Percentiles rank a stretch among this genome's conserved stretches.
Evolutionary conservation across 2,329 filamentous ascomycete genomes (phyloP).

Genomic region (Phaeosphaeria sp.): DNA sequence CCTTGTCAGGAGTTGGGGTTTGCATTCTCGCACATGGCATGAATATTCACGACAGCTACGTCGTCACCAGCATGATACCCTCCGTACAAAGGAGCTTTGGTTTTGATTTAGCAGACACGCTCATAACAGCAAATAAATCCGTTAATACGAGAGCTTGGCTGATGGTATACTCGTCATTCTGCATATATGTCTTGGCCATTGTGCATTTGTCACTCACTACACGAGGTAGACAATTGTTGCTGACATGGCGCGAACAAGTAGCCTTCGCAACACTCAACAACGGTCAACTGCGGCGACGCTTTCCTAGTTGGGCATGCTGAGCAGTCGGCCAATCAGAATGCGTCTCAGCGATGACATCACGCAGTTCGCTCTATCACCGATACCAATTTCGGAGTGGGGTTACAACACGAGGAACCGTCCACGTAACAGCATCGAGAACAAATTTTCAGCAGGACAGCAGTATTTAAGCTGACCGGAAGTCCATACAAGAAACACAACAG

Average conservation of each 20-base stretch:
- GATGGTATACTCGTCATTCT: not conserved
- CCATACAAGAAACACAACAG: not conserved
- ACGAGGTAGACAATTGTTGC: not conserved
- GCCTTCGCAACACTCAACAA: not conserved
- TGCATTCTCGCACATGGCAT: constrained; percentile 28
- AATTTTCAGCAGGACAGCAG: not conserved
- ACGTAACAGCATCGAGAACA: not conserved
- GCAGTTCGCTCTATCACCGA: constrained; percentile 3
- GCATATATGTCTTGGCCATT: not conserved
- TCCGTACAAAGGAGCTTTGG: constrained; percentile 34
- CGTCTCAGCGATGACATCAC: constrained; percentile 15
- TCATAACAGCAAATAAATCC: not conserved
- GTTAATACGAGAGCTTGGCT: constrained; percentile 1
- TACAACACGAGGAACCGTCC: constrained; percentile 12
- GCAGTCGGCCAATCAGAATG: constrained; percentile 18
- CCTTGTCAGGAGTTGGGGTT: not conserved
- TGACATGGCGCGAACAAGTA: not conserved
- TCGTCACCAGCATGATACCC: constrained; percentile 46
- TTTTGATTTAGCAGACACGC: constrained; percentile 9
- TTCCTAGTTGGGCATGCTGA: constrained; percentile 15
- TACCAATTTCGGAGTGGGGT: constrained; percentile 17
- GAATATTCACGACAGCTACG: constrained; percentile 34
- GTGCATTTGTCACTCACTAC: not conserved
- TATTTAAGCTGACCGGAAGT: not conserved
- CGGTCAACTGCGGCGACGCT: not conserved